These are phyloP conservation scores for Zygoascus biomembranicola DNA, from an alignment of 805 yeast species.

Conservation along the genomic window DNA sequence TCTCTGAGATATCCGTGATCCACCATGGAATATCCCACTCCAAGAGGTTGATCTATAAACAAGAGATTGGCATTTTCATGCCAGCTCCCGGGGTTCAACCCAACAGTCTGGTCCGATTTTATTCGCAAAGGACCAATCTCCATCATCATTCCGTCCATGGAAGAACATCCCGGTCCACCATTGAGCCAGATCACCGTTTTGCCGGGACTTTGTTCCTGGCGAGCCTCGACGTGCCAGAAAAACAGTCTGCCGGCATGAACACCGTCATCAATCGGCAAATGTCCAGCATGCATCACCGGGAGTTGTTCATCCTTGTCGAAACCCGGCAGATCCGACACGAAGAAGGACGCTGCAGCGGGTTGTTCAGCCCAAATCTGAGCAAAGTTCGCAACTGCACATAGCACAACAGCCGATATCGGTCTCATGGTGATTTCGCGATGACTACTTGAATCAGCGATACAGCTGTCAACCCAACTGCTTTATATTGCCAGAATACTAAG, in stretches of 20 bases:
- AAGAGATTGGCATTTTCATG: constrained; percentile 66
- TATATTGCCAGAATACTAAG: too few species aligned
- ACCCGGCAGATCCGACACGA: constrained; percentile 28
- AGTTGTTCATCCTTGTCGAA: constrained; percentile 18
- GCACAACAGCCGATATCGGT: too few species aligned
- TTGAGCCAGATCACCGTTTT: constrained; percentile 69
- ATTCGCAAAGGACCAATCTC: constrained; percentile 87
- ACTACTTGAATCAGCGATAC: too few species aligned
- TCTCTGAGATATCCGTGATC: constrained; percentile 34
- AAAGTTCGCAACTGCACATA: too few species aligned
- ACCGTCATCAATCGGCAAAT: constrained; percentile 46
- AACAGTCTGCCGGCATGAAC: constrained; percentile 53
- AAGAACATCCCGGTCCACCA: constrained; percentile 98
- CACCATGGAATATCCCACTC: constrained; percentile 79
- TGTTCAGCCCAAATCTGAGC: neutral
- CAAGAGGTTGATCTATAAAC: constrained; percentile 90
- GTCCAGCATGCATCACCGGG: constrained; percentile 44
- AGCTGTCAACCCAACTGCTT: too few species aligned
- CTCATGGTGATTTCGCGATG: too few species aligned
- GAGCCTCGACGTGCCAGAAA: constrained; percentile 59
- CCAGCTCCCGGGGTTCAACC: constrained; percentile 76
- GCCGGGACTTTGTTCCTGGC: constrained; percentile 22
- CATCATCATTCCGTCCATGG: constrained; percentile 94
- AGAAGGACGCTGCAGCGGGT: constrained; percentile 21
- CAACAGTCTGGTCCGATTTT: constrained; percentile 30